Evolutionary conservation across 306 rosid genomes (phyloP).

Genomic region (Vigna trinervia): DNA sequence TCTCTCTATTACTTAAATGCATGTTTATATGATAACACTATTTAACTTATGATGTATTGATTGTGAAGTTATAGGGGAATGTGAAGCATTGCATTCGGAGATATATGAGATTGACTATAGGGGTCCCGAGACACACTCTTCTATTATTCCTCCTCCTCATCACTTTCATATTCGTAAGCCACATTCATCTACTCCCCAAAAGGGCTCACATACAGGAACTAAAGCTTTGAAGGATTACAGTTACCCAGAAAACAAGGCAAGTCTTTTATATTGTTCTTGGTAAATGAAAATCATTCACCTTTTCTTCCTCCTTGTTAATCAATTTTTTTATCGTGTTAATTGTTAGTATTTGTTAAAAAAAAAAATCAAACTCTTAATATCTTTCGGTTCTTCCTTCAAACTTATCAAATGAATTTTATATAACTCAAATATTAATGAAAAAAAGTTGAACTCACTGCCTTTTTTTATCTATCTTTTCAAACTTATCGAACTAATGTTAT

Average conservation of each 20-base stretch:
- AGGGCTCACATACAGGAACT: constrained; percentile 38
- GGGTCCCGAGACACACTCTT: constrained; percentile 95
- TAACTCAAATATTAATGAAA: no score
- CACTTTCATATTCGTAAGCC: constrained; percentile 48
- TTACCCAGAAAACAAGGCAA: constrained; percentile 52
- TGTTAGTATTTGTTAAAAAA: no score
- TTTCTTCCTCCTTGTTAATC: no score
- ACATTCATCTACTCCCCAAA: constrained; percentile 36
- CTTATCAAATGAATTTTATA: no score
- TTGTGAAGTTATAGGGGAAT: constrained; percentile 49
- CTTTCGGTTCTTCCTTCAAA: no score
- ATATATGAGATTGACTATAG: constrained; percentile 89
- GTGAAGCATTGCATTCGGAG: constrained; percentile 50
- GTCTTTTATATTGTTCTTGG: background rate
- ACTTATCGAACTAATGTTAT: no score
- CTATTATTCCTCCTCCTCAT: constrained; percentile 75
- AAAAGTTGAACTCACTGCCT: no score
- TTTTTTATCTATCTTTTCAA: no score
- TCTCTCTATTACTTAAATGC: background rate
- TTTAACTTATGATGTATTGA: background rate
- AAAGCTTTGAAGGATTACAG: constrained; percentile 38
- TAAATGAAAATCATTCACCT: no score
- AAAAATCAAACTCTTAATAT: no score
- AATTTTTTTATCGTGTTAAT: no score
- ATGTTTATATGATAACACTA: background rate